Evolutionary conservation across 2,329 filamentous ascomycete species (phyloP).

Genomic region (Zasmidium citrigriseum): DNA sequence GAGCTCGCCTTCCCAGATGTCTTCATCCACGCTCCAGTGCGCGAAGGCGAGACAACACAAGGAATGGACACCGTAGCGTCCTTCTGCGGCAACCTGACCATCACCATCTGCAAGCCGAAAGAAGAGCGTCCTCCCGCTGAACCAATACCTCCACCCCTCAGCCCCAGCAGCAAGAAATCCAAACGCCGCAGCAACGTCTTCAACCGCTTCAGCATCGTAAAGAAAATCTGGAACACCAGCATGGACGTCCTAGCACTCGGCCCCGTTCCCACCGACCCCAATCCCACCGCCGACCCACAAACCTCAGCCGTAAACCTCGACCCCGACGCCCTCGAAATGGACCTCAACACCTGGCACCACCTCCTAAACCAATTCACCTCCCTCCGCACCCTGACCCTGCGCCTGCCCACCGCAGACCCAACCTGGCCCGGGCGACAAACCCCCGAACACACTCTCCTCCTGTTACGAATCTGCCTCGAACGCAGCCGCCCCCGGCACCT

Average conservation of each 20-base stretch:
- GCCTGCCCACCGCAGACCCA: conserved; percentile 27
- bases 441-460: conserved; percentile 28
- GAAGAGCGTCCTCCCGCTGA: not conserved
- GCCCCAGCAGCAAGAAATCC: not conserved
- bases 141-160: not conserved
- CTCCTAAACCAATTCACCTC: conserved; percentile 25
- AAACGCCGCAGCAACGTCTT: not conserved
- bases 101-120: conserved; percentile 15
- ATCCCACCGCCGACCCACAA: not conserved
- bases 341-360: conserved; percentile 18
- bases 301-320: not conserved
- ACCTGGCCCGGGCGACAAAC: conserved; percentile 31
- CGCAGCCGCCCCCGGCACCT: conserved; percentile 19
- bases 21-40: conserved; percentile 18
- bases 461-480: conserved; percentile 32
- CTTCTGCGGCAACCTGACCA: conserved; percentile 23
- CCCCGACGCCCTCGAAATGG: not conserved
- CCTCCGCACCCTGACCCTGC: conserved; percentile 24
- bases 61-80: conserved; percentile 9
- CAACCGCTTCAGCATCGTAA: not conserved
- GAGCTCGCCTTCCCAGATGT: conserved; percentile 14
- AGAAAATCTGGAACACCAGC: not conserved
- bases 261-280: not conserved
- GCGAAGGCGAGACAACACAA: not conserved
- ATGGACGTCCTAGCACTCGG: not conserved